Evolutionary conservation across 2,329 filamentous ascomycete species (phyloP).

Genomic region (Colletotrichum orbiculare): DNA sequence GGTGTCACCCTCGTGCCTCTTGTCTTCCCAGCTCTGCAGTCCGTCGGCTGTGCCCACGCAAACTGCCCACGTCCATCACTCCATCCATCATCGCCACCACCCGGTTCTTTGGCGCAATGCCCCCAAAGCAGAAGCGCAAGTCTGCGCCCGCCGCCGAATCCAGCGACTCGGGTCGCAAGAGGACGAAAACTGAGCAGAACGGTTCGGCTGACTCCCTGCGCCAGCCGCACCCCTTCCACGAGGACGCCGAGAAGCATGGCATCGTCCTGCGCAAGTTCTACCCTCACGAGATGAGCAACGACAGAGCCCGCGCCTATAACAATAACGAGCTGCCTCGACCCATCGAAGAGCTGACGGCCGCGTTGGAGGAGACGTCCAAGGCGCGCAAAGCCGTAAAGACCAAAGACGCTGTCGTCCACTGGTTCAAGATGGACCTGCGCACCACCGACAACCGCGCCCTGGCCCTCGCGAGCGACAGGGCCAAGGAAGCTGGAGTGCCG

Average conservation of each 20-base stretch:
- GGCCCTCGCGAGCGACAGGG: slow-evolving; percentile 71
- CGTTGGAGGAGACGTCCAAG: slow-evolving; percentile 69
- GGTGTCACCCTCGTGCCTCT: not conserved
- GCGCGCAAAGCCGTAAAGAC: slow-evolving; percentile 62
- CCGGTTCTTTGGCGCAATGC: slow-evolving; percentile 40
- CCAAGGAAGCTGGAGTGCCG: slow-evolving; percentile 75
- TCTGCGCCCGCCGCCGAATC: slow-evolving; percentile 36
- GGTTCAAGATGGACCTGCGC: slow-evolving; percentile 89
- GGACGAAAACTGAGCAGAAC: slow-evolving; percentile 45
- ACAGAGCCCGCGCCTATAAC: slow-evolving; percentile 79
- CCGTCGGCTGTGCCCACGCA: not conserved
- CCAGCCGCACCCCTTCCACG: slow-evolving; percentile 58
- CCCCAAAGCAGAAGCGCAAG: slow-evolving; percentile 45
- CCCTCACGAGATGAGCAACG: slow-evolving; percentile 86
- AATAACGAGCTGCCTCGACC: slow-evolving; percentile 76
- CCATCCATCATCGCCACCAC: too few relatives aligned
- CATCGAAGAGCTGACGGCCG: slow-evolving; percentile 73
- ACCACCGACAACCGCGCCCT: slow-evolving; percentile 79
- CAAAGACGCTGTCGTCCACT: slow-evolving; percentile 79
- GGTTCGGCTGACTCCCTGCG: slow-evolving; percentile 48
- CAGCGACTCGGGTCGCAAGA: slow-evolving; percentile 43
- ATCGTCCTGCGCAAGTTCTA: slow-evolving; percentile 82
- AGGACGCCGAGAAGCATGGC: slow-evolving; percentile 63
- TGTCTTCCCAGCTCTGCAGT: not conserved
- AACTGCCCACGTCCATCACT: not conserved